A percentile compares a stretch with the other conserved stretches of the same genome.
These are phyloP conservation scores for Globisporangium cylindrosporum DNA, from an alignment of 352 stramenopile genomes.

Conservation along the genomic window DNA sequence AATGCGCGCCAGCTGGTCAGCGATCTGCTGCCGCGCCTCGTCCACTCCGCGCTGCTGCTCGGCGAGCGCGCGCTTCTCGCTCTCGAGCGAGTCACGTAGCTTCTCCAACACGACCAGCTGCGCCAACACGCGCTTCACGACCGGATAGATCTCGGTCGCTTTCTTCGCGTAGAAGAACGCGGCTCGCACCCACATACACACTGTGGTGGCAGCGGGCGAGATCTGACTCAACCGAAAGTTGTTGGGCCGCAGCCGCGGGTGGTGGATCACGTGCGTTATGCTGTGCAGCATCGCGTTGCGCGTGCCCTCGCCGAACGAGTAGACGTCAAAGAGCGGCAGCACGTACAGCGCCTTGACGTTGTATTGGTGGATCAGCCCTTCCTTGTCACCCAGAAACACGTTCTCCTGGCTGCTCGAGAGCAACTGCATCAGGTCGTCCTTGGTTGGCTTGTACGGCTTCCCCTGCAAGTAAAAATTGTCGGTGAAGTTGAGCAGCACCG, in stretches of 20 bases:
- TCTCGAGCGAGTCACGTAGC: conserved; percentile 32
- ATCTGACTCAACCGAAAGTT: conserved; percentile 62
- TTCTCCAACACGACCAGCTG: conserved; percentile 59
- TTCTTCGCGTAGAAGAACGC: conserved; percentile 70
- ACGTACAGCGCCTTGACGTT: conserved; percentile 76
- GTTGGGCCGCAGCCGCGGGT: conserved; percentile 58
- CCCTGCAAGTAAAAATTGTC: conserved; percentile 58
- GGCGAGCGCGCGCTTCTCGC: conserved; percentile 24
- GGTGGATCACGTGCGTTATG: conserved; percentile 70
- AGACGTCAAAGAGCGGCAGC: conserved; percentile 75
- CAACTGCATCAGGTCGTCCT: conserved; percentile 61
- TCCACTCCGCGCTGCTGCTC: conserved; percentile 21
- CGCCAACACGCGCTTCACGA: conserved; percentile 48
- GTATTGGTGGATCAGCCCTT: conserved; percentile 80
- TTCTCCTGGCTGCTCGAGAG: conserved; percentile 81
- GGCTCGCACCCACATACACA: conserved; percentile 70
- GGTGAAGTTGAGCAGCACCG: conserved; percentile 67
- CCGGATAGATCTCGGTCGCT: conserved; percentile 63
- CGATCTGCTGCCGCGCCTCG: conserved; percentile 19
- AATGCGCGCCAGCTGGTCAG: background rate
- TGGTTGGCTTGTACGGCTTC: conserved; percentile 38
- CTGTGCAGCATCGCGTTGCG: conserved; percentile 54
- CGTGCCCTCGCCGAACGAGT: conserved; percentile 73
- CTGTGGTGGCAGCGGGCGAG: conserved; percentile 57
- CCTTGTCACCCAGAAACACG: conserved; percentile 70